Percentiles rank a stretch among this genome's conserved stretches.
Conservation (phyloP, 139 green algal species). For the Coccomyxa sp. region DNA sequence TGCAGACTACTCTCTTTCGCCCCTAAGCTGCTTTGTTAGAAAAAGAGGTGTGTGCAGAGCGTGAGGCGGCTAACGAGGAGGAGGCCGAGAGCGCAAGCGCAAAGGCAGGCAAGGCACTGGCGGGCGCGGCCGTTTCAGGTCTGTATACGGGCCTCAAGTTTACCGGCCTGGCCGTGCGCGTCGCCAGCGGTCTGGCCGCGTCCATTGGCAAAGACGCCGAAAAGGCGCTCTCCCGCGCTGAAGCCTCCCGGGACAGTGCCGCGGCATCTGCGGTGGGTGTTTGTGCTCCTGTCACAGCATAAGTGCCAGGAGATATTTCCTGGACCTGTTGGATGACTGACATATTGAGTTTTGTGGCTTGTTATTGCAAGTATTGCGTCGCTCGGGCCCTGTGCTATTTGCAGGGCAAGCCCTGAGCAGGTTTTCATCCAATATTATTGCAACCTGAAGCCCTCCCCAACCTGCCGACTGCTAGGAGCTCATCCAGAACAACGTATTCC, state of each 20-base stretch:
- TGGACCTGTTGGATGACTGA: neutral
- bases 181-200: constrained; percentile 25
- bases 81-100: neutral
- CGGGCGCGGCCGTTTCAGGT: neutral
- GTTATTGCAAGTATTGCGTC: neutral
- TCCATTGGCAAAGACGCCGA: constrained; percentile 15
- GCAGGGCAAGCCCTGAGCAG: neutral
- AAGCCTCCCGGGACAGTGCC: neutral
- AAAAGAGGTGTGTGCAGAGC: too few relatives aligned
- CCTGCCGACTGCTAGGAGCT: too few relatives aligned
- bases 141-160: constrained; percentile 19
- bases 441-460: too few relatives aligned
- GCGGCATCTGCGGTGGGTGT: neutral
- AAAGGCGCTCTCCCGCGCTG: constrained; percentile 4
- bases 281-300: neutral
- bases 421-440: too few relatives aligned
- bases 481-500: too few relatives aligned
- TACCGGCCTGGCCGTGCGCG: constrained; percentile 23
- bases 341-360: neutral
- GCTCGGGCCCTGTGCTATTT: neutral
- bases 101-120: neutral
- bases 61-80: too few relatives aligned
- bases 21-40: too few relatives aligned
- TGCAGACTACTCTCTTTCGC: too few relatives aligned
- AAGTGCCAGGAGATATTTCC: neutral